phyloP scores from a whole-genome alignment of 1,284 basidiomycete species.

The Xanthoconium separans region DNA sequence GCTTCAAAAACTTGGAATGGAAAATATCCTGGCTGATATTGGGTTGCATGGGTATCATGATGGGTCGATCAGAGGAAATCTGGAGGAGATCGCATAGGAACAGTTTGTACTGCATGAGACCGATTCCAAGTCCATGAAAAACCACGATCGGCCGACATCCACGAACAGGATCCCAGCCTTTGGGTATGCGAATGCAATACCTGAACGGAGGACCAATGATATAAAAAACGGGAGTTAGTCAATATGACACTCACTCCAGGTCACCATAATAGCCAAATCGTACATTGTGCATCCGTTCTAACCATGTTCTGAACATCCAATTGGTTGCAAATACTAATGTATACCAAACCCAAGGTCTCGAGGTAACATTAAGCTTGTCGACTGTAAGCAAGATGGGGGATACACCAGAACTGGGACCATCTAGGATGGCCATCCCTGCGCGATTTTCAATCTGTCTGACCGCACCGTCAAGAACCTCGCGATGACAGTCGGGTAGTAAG shows the following conservation, averaged over 20 bases:
- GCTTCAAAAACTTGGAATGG: slow-evolving; percentile 68
- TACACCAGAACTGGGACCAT: slow-evolving; percentile 58
- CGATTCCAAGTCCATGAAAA: slow-evolving; percentile 85
- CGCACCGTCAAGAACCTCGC: slow-evolving; percentile 55
- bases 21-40: slow-evolving; percentile 86
- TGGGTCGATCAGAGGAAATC: slow-evolving; percentile 64
- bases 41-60: slow-evolving; percentile 80
- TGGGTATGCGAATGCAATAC: slow-evolving; percentile 74
- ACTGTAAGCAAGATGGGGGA: slow-evolving; percentile 73
- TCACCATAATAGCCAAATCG: slow-evolving; percentile 52
- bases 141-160: slow-evolving; percentile 76
- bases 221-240: background rate
- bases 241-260: slow-evolving; percentile 54
- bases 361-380: slow-evolving; percentile 70
- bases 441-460: slow-evolving; percentile 70
- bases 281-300: slow-evolving; percentile 48
- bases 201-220: slow-evolving; percentile 35
- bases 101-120: slow-evolving; percentile 64
- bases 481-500: slow-evolving; percentile 45
- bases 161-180: slow-evolving; percentile 54
- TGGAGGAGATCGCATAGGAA: slow-evolving; percentile 51
- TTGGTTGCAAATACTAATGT: slow-evolving; percentile 58
- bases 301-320: slow-evolving; percentile 43
- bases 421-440: slow-evolving; percentile 63
- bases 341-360: slow-evolving; percentile 77